Percentiles rank a stretch among this genome's conserved stretches.
phyloP scores from a whole-genome alignment of 345 rosid genomes.

The Dimocarpus longan region DNA sequence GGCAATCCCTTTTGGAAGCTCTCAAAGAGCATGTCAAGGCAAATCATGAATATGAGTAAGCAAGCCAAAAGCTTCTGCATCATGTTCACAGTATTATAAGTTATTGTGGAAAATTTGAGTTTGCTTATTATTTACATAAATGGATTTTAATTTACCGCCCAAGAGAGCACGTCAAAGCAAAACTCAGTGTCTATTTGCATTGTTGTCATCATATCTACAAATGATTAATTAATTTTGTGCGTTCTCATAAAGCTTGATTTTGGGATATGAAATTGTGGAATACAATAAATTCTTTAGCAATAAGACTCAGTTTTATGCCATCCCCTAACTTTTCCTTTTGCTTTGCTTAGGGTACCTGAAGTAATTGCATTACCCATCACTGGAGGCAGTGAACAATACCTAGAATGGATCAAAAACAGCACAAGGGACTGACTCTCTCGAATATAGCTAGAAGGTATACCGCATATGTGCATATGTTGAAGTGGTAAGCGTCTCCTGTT shows the following conservation, averaged over 20 bases:
- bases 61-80: slow-evolving; percentile 34
- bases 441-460: not conserved
- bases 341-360: slow-evolving; percentile 71
- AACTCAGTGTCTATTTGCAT: not conserved
- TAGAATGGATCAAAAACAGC: slow-evolving; percentile 83
- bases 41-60: slow-evolving; percentile 96
- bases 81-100: not conserved
- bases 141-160: not conserved
- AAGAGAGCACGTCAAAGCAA: not conserved
- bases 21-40: slow-evolving; percentile 86
- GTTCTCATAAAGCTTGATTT: not conserved
- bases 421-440: slow-evolving; percentile 63
- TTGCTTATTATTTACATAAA: not conserved
- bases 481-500: not conserved
- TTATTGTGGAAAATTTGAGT: not conserved
- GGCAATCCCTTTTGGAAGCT: slow-evolving; percentile 79
- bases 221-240: not conserved
- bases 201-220: not conserved
- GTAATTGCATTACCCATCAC: slow-evolving; percentile 82
- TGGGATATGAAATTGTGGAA: not conserved
- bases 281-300: not conserved
- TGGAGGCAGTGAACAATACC: slow-evolving; percentile 74
- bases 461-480: not conserved
- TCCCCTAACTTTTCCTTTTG: not conserved
- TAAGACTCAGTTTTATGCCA: not conserved